A percentile compares a stretch with the other conserved stretches of the same genome.
phyloP scores from a whole-genome alignment of 371 early-diverging fungal species.

The Mortierella sp. region DNA sequence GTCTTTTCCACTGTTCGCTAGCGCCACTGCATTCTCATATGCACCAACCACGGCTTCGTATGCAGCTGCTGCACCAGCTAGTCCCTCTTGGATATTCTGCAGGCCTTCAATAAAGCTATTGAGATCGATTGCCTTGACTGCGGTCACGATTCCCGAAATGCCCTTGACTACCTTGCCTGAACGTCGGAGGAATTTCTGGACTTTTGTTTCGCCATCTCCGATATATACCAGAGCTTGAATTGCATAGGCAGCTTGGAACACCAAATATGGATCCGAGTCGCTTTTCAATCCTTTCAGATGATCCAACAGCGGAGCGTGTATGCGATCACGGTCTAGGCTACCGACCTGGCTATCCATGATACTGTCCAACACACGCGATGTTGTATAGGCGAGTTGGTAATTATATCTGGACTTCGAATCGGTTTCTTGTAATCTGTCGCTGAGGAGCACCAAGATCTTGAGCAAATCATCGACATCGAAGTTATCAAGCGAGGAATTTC shows the following conservation, averaged over 20 bases:
- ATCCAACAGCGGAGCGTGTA: conserved; percentile 1
- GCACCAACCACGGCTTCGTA: neutral
- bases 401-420: neutral
- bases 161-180: conserved; percentile 9
- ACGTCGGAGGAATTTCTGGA: neutral
- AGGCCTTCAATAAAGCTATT: conserved; percentile 9
- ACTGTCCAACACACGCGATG: conserved; percentile 10
- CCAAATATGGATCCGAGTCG: conserved; percentile 9
- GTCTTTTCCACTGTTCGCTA: no score
- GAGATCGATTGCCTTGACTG: conserved; percentile 5
- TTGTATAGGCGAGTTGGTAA: neutral
- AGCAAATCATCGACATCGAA: conserved; percentile 11
- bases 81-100: neutral
- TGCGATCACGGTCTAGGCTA: neutral
- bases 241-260: conserved; percentile 12
- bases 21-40: neutral
- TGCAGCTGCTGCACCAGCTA: neutral
- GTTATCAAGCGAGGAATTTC: neutral
- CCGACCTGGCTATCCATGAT: conserved; percentile 3
- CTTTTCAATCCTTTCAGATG: neutral
- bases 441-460: conserved; percentile 14
- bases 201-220: neutral
- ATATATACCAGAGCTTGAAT: conserved; percentile 8
- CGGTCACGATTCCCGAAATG: neutral
- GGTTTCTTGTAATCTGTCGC: conserved; percentile 2